Base-by-base conservation (phyloP, 805 yeast genomes). In the Zygotorulaspora chibaensis region DNA sequence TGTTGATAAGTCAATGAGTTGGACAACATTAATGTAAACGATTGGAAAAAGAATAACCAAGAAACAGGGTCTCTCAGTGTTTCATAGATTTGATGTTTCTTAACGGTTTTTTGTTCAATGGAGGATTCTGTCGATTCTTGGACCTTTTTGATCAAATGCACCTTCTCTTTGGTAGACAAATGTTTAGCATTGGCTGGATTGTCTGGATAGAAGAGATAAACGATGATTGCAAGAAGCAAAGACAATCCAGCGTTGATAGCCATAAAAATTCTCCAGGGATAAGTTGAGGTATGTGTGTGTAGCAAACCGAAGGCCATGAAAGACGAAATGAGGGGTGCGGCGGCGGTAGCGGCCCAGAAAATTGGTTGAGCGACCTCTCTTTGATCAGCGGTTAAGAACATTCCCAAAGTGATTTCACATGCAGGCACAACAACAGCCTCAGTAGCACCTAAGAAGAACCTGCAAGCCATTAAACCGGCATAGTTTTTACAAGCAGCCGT, bases 191-290 rank as follows among this genome's bases (percentile, higher is more conserved):
- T 68, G 0, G 80, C 60, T 15, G 85, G 85, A 57, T 79, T 76
- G 47, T 73, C 69, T 37, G 85, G 86, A 53, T 77, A 80, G 15
- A 69, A 39, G 47, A 69, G 67, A 42, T 70, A 57, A 3, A 66
- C 42, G 2, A 68, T 31, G 23, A 46, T 31, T 2, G 71, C 56
- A 31, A 70, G 46, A 18, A 73, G 15, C 20, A 79, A 62, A 0
- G 84, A 76, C 31, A 76, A 56, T n/a, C 78, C 73, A 39, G 84
- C 87, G 44, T 76, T 70, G 41, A 80, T 73, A 25, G 81, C 72
- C 63, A 73, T 75, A 45, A 80, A 72, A 13, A 80, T 57, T 53
- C 75, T 73, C 84, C 85, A 83, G 8, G 66, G 47, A 15, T 66
- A 54, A 20, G 67, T 53, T 10, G 52, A 13, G 0, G 65, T 34